Percentiles rank a stretch among this genome's conserved stretches.
Conservation (phyloP, 371 early-diverging fungal species). For the Mucor indicus region DNA sequence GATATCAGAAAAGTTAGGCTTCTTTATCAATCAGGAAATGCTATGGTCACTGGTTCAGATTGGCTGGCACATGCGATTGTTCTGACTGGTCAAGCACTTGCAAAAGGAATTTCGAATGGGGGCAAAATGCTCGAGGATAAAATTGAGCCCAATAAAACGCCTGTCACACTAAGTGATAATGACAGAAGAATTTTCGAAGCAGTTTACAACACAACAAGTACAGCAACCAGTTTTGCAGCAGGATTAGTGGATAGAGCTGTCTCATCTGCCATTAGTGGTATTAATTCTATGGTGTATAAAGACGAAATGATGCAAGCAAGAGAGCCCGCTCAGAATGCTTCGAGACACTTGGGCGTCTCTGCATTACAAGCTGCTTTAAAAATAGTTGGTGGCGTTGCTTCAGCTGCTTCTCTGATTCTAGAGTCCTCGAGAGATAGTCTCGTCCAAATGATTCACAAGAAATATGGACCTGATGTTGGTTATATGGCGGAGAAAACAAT, state of each 20-base stretch:
- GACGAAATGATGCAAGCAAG: conserved; percentile 8
- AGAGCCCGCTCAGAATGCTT: conserved; percentile 25
- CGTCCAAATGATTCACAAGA: conserved; percentile 31
- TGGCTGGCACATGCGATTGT: conserved; percentile 35
- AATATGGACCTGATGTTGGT: conserved; percentile 38
- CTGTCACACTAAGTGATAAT: conserved; percentile 22
- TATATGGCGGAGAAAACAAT: conserved; percentile 32
- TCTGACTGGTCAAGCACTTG: conserved; percentile 28
- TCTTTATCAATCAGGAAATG: conserved; percentile 30
- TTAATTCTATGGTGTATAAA: conserved; percentile 13
- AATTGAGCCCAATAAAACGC: conserved; percentile 19
- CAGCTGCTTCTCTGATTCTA: conserved; percentile 26
- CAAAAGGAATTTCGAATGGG: conserved; percentile 28
- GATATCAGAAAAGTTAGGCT: conserved; percentile 22
- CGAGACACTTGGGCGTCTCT: conserved; percentile 31
- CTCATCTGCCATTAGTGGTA: conserved; percentile 14
- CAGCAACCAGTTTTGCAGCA: conserved; percentile 16
- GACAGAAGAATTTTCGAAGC: conserved; percentile 27
- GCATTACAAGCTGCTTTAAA: conserved; percentile 31
- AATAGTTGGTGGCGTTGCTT: conserved; percentile 28
- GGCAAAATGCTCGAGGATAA: conserved; percentile 15
- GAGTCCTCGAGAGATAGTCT: conserved; percentile 29
- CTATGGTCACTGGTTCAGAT: conserved; percentile 33
- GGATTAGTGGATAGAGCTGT: conserved; percentile 24
- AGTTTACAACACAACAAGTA: conserved; percentile 26